Percentiles rank a stretch among this genome's conserved stretches.
Evolutionary conservation across 2,329 filamentous ascomycete species (phyloP).

Genomic region (Talaromyces rugulosus): DNA sequence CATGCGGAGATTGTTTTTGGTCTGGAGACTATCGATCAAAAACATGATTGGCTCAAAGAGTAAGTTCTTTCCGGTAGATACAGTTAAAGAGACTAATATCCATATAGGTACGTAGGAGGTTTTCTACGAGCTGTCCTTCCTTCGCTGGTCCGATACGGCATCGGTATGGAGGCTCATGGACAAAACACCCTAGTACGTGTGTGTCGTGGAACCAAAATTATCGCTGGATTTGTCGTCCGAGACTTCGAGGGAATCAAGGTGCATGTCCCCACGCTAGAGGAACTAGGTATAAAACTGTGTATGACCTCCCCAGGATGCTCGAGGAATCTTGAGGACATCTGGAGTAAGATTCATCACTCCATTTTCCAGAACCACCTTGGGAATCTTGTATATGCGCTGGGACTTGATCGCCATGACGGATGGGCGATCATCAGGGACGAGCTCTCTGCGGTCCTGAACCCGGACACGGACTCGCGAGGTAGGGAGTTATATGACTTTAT

Average conservation of each 20-base stretch:
- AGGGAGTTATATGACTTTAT: conserved; percentile 10
- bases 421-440: conserved; percentile 13
- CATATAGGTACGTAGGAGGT: conserved; percentile 14
- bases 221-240: conserved; percentile 19
- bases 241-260: conserved; percentile 19
- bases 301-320: background rate
- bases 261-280: conserved; percentile 13
- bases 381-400: conserved; percentile 11
- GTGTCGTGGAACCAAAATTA: conserved; percentile 12
- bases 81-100: background rate
- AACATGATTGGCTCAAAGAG: conserved; percentile 17
- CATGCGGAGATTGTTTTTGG: conserved; percentile 17
- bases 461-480: background rate
- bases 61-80: background rate
- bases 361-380: conserved; percentile 15
- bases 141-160: conserved; percentile 15
- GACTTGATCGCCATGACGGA: conserved; percentile 13
- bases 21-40: conserved; percentile 13
- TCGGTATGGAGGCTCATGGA: conserved; percentile 43
- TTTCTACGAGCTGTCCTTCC: conserved; percentile 15
- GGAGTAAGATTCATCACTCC: conserved; percentile 14
- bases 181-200: conserved; percentile 19
- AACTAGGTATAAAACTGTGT: background rate
- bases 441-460: conserved; percentile 1
- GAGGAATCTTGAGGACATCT: conserved; percentile 12